Evolutionary conservation across 23 red algal species (phyloP).

Genomic region (Gracilaria gracilis): DNA sequence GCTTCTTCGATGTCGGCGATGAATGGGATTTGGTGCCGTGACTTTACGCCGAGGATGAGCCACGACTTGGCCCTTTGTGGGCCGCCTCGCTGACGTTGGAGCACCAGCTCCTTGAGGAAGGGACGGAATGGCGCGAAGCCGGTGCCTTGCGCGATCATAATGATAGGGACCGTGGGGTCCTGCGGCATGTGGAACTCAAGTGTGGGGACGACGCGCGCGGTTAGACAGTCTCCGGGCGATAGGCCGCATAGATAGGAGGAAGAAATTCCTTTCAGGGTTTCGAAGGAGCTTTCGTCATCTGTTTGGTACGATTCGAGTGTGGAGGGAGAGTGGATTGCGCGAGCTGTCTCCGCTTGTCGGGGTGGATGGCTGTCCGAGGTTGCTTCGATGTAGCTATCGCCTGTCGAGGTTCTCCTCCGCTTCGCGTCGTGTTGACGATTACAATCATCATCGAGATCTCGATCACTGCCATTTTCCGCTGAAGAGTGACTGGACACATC

Average conservation of each 20-base stretch:
- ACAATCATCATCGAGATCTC: not conserved
- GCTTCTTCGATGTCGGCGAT: slow-evolving; percentile 40
- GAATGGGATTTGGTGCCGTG: slow-evolving; percentile 21
- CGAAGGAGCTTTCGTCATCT: not conserved
- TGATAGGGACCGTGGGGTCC: not conserved
- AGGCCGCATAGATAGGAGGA: slow-evolving; percentile 8
- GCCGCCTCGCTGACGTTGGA: not conserved
- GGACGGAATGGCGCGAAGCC: slow-evolving; percentile 31
- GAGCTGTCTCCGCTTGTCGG: not conserved
- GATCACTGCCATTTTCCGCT: not conserved
- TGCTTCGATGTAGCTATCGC: no score
- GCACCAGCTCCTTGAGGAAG: slow-evolving; percentile 14
- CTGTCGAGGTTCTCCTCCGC: not conserved
- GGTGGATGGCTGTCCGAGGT: no score
- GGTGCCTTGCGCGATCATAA: slow-evolving; percentile 45
- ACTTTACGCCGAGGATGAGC: slow-evolving; percentile 33
- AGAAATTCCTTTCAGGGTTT: slow-evolving; percentile 1
- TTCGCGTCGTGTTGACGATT: not conserved
- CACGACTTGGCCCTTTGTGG: not conserved
- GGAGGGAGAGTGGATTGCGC: not conserved
- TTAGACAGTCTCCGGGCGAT: not conserved
- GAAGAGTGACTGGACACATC: not conserved
- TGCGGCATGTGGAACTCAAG: slow-evolving; percentile 32
- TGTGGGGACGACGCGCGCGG: slow-evolving; percentile 1
- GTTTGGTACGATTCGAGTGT: not conserved